Evolutionary conservation across 805 yeast genomes (phyloP).

Genomic region (Ogataea kodamae): DNA sequence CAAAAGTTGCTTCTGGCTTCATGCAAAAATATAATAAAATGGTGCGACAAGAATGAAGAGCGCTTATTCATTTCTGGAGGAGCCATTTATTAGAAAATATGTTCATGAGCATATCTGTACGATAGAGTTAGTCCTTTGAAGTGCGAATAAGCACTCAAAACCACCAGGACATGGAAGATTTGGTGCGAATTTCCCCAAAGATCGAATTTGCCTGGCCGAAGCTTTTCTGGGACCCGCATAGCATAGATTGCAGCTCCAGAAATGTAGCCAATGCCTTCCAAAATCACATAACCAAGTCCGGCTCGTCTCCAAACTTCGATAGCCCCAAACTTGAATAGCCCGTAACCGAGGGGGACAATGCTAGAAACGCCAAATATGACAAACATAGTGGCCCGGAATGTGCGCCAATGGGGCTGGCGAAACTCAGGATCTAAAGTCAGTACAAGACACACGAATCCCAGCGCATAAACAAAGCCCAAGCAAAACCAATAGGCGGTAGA

Average conservation of each 20-base stretch:
- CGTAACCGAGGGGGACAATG: constrained; percentile 60
- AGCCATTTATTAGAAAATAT: constrained; percentile 39
- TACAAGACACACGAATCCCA: constrained; percentile 61
- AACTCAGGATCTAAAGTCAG: constrained; percentile 66
- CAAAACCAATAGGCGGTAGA: constrained; percentile 36
- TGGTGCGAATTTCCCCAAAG: constrained; percentile 81
- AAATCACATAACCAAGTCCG: constrained; percentile 56
- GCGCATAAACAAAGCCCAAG: constrained; percentile 41
- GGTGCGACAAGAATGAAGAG: constrained; percentile 73
- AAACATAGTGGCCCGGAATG: constrained; percentile 74
- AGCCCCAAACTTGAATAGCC: constrained; percentile 47
- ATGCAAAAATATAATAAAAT: constrained; percentile 60
- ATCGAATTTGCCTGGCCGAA: constrained; percentile 61
- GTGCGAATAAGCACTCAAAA: constrained; percentile 73
- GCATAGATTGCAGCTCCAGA: constrained; percentile 81
- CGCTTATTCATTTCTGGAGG: constrained; percentile 75
- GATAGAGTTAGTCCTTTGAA: constrained; percentile 58
- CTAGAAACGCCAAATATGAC: constrained; percentile 79
- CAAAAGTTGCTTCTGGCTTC: constrained; percentile 57
- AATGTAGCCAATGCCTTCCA: constrained; percentile 74
- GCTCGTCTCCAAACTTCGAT: constrained; percentile 47
- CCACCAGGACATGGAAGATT: constrained; percentile 74
- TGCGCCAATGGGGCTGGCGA: constrained; percentile 67
- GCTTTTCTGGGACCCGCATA: constrained; percentile 70
- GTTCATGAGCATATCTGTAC: constrained; percentile 46